Conservation (phyloP, 768 basidiomycete species). For the Dentipellis fragilis region DNA sequence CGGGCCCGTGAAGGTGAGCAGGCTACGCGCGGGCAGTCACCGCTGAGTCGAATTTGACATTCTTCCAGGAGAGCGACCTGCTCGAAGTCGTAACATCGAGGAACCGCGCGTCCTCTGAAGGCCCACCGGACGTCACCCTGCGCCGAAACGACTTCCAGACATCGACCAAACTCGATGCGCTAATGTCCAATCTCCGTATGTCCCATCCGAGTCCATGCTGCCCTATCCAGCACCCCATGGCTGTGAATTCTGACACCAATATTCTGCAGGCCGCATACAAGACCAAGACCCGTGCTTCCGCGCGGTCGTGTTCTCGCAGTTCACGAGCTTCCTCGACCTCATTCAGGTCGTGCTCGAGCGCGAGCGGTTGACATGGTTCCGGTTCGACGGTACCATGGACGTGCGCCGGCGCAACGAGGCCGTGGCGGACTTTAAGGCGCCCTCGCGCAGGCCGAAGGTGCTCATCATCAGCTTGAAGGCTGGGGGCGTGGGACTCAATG, state of each 20-base stretch:
- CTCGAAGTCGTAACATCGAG: constrained; percentile 44
- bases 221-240: background rate
- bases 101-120: constrained; percentile 25
- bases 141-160: constrained; percentile 79
- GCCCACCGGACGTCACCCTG: constrained; percentile 41
- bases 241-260: background rate
- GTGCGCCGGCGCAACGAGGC: constrained; percentile 71
- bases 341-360: constrained; percentile 64
- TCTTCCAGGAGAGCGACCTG: constrained; percentile 42
- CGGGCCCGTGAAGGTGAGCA: constrained; percentile 52
- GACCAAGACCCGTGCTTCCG: constrained; percentile 70
- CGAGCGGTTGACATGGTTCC: constrained; percentile 56
- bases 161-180: constrained; percentile 85
- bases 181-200: constrained; percentile 62
- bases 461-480: constrained; percentile 78
- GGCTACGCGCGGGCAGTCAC: background rate
- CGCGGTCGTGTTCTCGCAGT: constrained; percentile 85
- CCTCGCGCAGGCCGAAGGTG: constrained; percentile 63
- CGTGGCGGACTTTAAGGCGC: constrained; percentile 65
- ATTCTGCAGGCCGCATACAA: constrained; percentile 40
- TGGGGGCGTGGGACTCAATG: constrained; percentile 86
- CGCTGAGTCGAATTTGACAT: background rate
- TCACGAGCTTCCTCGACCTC: constrained; percentile 79
- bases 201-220: constrained; percentile 3
- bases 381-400: constrained; percentile 92